Base-by-base conservation (phyloP, 1,139 yeast species). In the Debaryomyces psychrophilus region DNA sequence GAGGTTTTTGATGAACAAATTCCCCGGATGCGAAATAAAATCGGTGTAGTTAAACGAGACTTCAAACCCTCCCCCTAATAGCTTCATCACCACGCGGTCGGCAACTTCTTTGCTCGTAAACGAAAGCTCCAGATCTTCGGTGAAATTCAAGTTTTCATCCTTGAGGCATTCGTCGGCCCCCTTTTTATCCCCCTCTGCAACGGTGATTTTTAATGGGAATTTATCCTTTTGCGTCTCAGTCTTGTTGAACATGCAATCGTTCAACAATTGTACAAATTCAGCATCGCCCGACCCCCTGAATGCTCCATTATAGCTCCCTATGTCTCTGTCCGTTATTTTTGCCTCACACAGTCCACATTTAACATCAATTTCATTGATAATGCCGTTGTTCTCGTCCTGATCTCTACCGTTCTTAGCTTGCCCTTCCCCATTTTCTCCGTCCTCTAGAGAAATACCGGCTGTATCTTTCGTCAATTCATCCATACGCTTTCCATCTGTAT, bases 11-110 rank as follows among this genome's bases (percentile, higher is more conserved):
- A 84, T 76, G 58, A 82, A 83, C 27, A 85, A 60, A 54, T 81
- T 80, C 0, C 88, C 89, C 1, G 90, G 90, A 52, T 83, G 84
- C 18, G 85, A 79, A 26, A 82, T 61, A 25, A 83, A 77, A 45
- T 73, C 67, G 28, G 74, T 68, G 51, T 67, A 66, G 47, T 60
- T 60, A 40, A 65, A 59, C 37, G 56, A 11, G 15, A 55, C 29
- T 15, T 37, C 46, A 17, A 38, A 11, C 11, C 41, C 42, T 15
- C 23, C 9, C 4, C 36, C 47, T 22, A 37, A 47, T 20, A 46
- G 44, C 26, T 36, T 45, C 40, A 14, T 41, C 33, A 47, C 49
- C 36, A 40, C 38, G 8, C 35, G 40, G 34, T 49, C 49, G 5
- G 45, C 46, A 8, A 39, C 44, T 22, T 29, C 18, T 31, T 46